Percentiles rank a stretch among this genome's conserved stretches.
Conservation (phyloP, 768 basidiomycete genomes). For the Pisolithus albus region DNA sequence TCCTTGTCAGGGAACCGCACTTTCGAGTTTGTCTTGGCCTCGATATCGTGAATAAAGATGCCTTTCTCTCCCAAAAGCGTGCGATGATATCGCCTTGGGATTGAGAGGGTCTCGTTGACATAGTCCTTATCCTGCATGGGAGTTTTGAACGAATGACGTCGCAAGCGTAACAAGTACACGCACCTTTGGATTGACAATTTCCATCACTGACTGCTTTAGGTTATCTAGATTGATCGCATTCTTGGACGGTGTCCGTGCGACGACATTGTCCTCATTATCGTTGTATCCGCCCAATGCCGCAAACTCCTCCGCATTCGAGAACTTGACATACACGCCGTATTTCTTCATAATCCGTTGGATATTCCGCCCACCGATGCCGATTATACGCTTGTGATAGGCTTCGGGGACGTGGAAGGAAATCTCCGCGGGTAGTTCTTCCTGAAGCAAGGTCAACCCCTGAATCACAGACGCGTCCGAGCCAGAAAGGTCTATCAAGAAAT, state of each 20-base stretch:
- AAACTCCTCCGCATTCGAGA: constrained; percentile 96
- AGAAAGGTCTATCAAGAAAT: constrained; percentile 89
- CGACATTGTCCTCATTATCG: constrained; percentile 97
- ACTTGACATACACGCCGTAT: constrained; percentile 99
- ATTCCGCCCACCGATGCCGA: constrained; percentile 95
- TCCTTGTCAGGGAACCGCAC: constrained; percentile 93
- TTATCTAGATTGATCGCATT: constrained; percentile 93
- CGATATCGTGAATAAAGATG: constrained; percentile 96
- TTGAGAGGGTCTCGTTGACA: constrained; percentile 85
- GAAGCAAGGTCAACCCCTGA: constrained; percentile 80
- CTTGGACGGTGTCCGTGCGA: constrained; percentile 97
- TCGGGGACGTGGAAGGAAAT: constrained; percentile 99
- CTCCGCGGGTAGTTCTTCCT: constrained; percentile 97
- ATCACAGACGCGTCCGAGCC: constrained; percentile 80
- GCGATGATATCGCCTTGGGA: constrained; percentile 92
- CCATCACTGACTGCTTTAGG: constrained; percentile 94
- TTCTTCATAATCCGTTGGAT: constrained; percentile 99
- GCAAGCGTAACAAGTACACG: constrained; percentile 10
- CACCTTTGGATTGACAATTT: constrained; percentile 94
- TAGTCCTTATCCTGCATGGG: constrained; percentile 85
- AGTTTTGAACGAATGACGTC: not conserved
- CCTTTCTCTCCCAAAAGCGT: constrained; percentile 92
- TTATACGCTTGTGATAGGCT: constrained; percentile 97
- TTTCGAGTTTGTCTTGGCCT: constrained; percentile 89
- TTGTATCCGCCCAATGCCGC: constrained; percentile 90